phyloP scores from a whole-genome alignment of 2,329 filamentous ascomycete species.

The Clonostachys chloroleuca region DNA sequence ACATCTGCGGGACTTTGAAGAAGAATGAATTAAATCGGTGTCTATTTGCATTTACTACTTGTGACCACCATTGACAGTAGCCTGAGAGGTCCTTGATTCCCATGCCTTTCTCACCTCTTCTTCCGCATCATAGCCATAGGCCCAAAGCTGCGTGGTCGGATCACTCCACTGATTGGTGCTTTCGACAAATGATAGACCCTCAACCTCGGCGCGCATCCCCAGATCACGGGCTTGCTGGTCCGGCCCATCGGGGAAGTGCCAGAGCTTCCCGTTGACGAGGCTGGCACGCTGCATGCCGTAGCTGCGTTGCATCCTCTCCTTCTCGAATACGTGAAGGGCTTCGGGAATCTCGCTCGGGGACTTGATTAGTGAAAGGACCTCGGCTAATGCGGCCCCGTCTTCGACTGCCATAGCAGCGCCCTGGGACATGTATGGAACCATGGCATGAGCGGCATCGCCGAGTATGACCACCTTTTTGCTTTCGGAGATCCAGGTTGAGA shows the following conservation, averaged over 20 bases:
- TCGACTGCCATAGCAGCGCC: background rate
- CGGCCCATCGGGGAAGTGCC: background rate
- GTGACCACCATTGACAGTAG: no score
- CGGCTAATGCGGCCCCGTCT: background rate
- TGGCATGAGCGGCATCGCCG: background rate
- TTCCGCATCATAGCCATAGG: background rate
- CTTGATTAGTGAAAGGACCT: background rate
- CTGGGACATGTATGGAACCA: background rate
- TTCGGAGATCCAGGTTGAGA: no score
- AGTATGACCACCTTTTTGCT: background rate
- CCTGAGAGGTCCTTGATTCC: no score
- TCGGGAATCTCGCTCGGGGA: background rate
- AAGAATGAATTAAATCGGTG: no score
- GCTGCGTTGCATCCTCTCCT: background rate
- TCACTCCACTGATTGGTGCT: background rate
- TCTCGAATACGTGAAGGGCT: background rate
- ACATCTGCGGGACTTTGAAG: no score
- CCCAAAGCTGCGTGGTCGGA: background rate
- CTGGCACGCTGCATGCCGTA: background rate
- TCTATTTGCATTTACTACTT: no score
- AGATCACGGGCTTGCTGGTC: background rate
- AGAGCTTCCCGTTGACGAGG: background rate
- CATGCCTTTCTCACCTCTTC: background rate
- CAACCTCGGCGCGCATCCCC: background rate
- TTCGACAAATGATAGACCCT: background rate